A percentile compares a stretch with the other conserved stretches of the same genome.
These are phyloP conservation scores for Themeda triandra DNA, from an alignment of 176 grass and related monocot species.

Conservation along the genomic window DNA sequence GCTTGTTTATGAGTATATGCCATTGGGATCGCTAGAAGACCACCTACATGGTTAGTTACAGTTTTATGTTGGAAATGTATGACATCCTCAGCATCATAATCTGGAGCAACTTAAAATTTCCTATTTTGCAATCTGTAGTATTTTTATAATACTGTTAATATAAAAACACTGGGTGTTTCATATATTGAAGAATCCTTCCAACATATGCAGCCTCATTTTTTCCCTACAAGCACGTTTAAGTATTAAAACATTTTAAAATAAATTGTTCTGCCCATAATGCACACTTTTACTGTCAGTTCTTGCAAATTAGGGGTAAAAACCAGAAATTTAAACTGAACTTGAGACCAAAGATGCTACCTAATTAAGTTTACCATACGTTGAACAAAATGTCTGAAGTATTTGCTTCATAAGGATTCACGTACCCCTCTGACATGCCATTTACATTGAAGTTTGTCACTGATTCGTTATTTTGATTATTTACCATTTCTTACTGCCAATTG, in stretches of 20 bases:
- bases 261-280: background rate
- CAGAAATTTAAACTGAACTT: background rate
- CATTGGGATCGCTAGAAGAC: constrained; percentile 75
- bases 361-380: background rate
- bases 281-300: background rate
- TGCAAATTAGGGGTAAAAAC: background rate
- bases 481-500: background rate
- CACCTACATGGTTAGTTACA: constrained; percentile 68
- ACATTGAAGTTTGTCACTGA: background rate
- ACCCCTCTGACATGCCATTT: background rate
- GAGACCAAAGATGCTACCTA: background rate
- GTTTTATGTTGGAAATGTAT: constrained; percentile 21
- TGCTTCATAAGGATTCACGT: background rate
- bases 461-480: constrained; percentile 7
- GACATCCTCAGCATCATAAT: background rate
- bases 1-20: constrained; percentile 81
- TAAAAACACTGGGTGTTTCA: background rate
- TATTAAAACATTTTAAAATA: constrained; percentile 10
- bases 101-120: constrained; percentile 4
- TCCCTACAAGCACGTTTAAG: background rate
- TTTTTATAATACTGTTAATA: constrained; percentile 6
- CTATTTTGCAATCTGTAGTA: background rate
- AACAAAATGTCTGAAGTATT: background rate
- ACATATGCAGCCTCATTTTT: background rate
- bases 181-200: constrained; percentile 14